phyloP scores from a whole-genome alignment of 352 stramenopile species.

The Aphanomyces astaci region DNA sequence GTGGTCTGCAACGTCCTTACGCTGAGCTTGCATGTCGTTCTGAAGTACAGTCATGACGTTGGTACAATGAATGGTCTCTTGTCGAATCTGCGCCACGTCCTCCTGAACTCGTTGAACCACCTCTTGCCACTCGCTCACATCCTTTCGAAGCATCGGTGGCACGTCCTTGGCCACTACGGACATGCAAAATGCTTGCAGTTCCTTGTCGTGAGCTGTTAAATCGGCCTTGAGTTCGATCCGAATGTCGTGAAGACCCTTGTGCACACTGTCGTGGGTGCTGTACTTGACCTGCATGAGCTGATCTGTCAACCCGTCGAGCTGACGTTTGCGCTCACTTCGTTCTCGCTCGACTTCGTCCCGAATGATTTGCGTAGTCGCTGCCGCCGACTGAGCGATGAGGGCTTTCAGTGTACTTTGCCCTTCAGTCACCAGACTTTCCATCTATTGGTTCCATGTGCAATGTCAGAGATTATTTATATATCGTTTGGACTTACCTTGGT shows the following conservation, averaged over 20 bases:
- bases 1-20: not conserved
- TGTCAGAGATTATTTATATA: no score
- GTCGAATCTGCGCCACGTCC: not conserved
- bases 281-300: slow-evolving; percentile 38
- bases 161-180: not conserved
- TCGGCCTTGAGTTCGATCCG: slow-evolving; percentile 31
- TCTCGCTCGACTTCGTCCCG: slow-evolving; percentile 32
- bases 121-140: not conserved
- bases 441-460: no score
- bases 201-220: slow-evolving; percentile 31
- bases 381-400: not conserved
- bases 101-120: not conserved
- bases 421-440: not conserved
- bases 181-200: slow-evolving; percentile 19
- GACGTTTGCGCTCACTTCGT: slow-evolving; percentile 40
- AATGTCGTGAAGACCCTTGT: slow-evolving; percentile 33
- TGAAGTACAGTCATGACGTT: not conserved
- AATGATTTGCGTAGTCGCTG: not conserved
- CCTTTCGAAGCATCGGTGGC: not conserved
- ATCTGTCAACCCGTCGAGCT: slow-evolving; percentile 36
- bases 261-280: slow-evolving; percentile 42
- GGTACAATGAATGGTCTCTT: not conserved
- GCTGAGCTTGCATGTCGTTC: not conserved
- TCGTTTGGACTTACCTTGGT: not conserved
- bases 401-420: not conserved